Conservation (phyloP, 2,329 filamentous ascomycete genomes). For the Beauveria sp. region DNA sequence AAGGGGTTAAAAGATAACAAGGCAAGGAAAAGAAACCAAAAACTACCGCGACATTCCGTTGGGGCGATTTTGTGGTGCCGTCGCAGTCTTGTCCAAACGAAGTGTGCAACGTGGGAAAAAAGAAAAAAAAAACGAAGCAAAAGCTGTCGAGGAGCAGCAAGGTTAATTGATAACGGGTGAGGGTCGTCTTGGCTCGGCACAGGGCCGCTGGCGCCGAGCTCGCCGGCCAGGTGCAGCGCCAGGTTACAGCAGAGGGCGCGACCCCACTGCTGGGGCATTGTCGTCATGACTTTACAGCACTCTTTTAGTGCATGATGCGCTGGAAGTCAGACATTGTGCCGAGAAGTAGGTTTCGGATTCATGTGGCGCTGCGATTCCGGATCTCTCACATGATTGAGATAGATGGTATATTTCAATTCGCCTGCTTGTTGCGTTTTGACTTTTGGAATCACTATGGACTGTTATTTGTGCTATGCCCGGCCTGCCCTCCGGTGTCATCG, state of each 20-base stretch:
- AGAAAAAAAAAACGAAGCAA: background rate
- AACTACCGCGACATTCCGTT: slow-evolving; percentile 6
- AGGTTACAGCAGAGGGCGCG: no score
- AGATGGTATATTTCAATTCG: no score
- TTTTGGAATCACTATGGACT: background rate
- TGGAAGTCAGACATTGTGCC: background rate
- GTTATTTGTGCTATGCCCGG: background rate
- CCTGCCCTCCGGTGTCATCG: background rate
- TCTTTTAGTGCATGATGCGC: background rate
- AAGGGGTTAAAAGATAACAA: background rate
- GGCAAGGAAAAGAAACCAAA: background rate
- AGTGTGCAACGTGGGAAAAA: background rate
- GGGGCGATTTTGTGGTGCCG: background rate
- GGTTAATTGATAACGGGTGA: background rate
- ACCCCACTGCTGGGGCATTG: background rate
- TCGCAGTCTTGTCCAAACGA: background rate
- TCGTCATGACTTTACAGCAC: slow-evolving; percentile 7
- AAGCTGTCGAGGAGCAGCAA: background rate
- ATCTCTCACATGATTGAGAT: no score
- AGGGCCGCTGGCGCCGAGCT: slow-evolving; percentile 6
- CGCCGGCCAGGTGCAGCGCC: background rate
- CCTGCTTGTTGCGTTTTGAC: no score
- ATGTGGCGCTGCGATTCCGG: background rate
- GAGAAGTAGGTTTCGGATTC: background rate
- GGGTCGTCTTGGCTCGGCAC: slow-evolving; percentile 4